Evolutionary conservation across 2,329 filamentous ascomycete species (phyloP), one percentile per base, ranked within the genome.

Genomic region (Huntiella omanensis): DNA sequence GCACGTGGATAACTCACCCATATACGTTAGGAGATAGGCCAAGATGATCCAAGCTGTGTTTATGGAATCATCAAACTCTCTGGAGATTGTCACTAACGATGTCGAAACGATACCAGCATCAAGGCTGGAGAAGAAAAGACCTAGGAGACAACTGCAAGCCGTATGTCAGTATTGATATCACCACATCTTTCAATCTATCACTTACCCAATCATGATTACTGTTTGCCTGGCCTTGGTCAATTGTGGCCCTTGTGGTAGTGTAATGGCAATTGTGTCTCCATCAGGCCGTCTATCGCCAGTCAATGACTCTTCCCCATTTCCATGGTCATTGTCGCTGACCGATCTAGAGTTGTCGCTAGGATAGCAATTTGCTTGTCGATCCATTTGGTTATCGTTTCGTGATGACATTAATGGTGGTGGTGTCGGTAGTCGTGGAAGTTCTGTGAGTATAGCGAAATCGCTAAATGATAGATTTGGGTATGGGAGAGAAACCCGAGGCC

Each of bases 71-170:
- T 63, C 53, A 12, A 73, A 59, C 42, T 73, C 67, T 35, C 65
- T 59, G 3, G 70, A 71, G 47, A 75, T 71, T 15, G 67, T 68
- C n/a, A 73, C 63, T 1, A 75, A 61, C 2, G 71, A 71, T 1
- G 71, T 75, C 11, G 70, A 71, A 12, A 74, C 67, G 46, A 75
- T 74, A 0, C 70, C 73, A 1, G 69, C 70, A 50, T 75, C 71
- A 35, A 75, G 61, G 19, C 67, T 72, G 3, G 71, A 72, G 52
- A 75, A 71, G 12, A 75, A 61, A 2, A 75, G 62, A 3, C 71
- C 70, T 2, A 66, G 52, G 7, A 73, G 62, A 19, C 41, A 47
- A 10, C 49, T 48, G 11, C 10, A 13, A 33, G 7, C 8, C 17
- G 33, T 59, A 43, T 59, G 53, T 13, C 33, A 33, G 34, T 36